phyloP scores from a whole-genome alignment of 139 green algal species.

The Coelastrella sp. region DNA sequence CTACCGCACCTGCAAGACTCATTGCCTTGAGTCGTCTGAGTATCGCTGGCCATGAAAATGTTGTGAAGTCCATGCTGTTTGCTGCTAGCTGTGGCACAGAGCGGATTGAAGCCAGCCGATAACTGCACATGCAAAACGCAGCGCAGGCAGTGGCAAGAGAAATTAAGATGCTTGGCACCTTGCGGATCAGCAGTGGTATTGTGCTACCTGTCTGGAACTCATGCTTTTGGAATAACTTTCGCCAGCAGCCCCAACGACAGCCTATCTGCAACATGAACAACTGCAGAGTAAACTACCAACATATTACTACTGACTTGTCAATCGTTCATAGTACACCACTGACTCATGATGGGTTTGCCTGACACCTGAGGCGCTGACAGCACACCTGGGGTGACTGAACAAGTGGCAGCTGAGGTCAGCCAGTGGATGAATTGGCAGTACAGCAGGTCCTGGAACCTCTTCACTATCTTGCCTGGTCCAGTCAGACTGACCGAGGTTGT shows the following conservation, averaged over 20 bases:
- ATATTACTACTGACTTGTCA: no score
- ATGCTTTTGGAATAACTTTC: no score
- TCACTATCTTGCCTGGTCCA: not conserved
- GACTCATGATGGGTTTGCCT: no score
- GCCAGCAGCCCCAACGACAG: not conserved
- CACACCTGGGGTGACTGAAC: slow-evolving; percentile 73
- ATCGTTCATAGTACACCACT: no score
- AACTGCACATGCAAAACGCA: slow-evolving; percentile 40
- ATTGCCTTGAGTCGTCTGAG: slow-evolving; percentile 76
- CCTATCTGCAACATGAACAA: not conserved
- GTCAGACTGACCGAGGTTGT: not conserved
- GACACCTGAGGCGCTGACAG: not conserved
- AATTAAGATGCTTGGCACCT: no score
- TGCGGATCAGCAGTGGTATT: no score
- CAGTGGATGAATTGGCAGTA: slow-evolving; percentile 50
- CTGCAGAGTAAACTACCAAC: no score
- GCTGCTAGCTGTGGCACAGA: slow-evolving; percentile 50
- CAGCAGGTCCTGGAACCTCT: not conserved
- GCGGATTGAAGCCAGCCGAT: slow-evolving; percentile 44
- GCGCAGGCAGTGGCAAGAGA: not conserved
- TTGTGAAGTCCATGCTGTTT: slow-evolving; percentile 73
- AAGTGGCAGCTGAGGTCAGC: slow-evolving; percentile 69
- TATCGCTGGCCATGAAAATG: slow-evolving; percentile 76
- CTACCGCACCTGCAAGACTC: slow-evolving; percentile 57
- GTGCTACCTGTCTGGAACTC: no score